Percentiles rank a stretch among this genome's conserved stretches.
phyloP scores from a whole-genome alignment of 148 eudicot genomes.

The Suaeda aralocaspica region DNA sequence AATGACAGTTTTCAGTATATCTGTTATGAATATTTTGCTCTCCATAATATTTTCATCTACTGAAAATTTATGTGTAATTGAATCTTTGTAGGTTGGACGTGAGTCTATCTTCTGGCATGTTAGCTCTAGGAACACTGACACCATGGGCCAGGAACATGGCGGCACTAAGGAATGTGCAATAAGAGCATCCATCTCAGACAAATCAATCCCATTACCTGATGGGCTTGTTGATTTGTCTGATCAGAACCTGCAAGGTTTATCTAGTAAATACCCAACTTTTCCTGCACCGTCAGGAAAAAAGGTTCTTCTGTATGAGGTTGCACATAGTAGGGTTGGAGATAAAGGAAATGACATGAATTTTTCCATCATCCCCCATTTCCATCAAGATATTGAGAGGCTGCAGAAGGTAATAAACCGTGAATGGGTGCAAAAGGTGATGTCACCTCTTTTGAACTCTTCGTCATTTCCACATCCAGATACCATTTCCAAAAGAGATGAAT shows the following conservation, averaged over 20 bases:
- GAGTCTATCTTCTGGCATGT: conserved; percentile 53
- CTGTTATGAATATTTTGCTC: background rate
- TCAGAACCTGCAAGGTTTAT: conserved; percentile 18
- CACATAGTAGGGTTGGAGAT: conserved; percentile 93
- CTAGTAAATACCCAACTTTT: conserved; percentile 21
- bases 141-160: conserved; percentile 20
- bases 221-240: conserved; percentile 18
- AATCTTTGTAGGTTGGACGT: conserved; percentile 53
- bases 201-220: conserved; percentile 18
- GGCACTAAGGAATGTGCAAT: conserved; percentile 8
- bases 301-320: conserved; percentile 60
- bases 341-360: conserved; percentile 95
- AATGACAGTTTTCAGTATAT: background rate
- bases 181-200: conserved; percentile 3
- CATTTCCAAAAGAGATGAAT: conserved; percentile 47
- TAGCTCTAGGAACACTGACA: conserved; percentile 39
- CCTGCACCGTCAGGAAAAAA: conserved; percentile 58
- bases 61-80: background rate
- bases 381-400: conserved; percentile 61
- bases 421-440: conserved; percentile 73
- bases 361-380: conserved; percentile 79
- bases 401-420: conserved; percentile 57
- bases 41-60: background rate
- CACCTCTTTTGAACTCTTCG: conserved; percentile 52
- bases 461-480: conserved; percentile 55